A percentile compares a stretch with the other conserved stretches of the same genome.
These are phyloP conservation scores for Fusarium caatingaense DNA, from an alignment of 2,329 filamentous ascomycete species.

Conservation along the genomic window DNA sequence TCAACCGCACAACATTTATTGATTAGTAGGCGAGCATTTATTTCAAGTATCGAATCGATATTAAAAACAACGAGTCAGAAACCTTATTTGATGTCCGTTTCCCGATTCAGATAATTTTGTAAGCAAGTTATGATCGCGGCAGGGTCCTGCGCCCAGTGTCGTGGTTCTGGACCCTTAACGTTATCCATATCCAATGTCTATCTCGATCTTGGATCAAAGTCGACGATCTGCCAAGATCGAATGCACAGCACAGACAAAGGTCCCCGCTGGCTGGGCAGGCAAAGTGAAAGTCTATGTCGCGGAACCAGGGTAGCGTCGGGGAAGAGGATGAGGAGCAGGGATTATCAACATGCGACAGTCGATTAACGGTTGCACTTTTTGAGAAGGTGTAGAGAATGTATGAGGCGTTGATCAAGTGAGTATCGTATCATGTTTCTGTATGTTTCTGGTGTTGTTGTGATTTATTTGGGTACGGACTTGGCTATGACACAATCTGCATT, in stretches of 20 bases:
- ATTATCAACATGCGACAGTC: not conserved
- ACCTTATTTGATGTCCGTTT: not conserved
- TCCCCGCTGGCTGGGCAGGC: not conserved
- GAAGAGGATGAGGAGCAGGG: constrained; percentile 15
- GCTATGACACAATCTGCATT: not conserved
- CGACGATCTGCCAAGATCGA: constrained; percentile 31
- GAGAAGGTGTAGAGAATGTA: not conserved
- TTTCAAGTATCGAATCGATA: not conserved
- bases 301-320: constrained; percentile 10
- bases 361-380: constrained; percentile 1
- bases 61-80: not conserved
- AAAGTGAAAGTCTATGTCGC: not conserved
- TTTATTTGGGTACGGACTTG: not conserved
- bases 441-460: not conserved
- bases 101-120: constrained; percentile 12
- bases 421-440: constrained; percentile 16
- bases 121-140: constrained; percentile 9
- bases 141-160: not conserved
- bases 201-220: constrained; percentile 23
- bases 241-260: constrained; percentile 1
- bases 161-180: constrained; percentile 28
- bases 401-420: not conserved
- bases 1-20: constrained; percentile 11
- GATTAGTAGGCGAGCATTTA: not conserved
- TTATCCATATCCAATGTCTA: not conserved